Conservation (phyloP, 2,329 filamentous ascomycete species). For the Fusarium sp. region DNA sequence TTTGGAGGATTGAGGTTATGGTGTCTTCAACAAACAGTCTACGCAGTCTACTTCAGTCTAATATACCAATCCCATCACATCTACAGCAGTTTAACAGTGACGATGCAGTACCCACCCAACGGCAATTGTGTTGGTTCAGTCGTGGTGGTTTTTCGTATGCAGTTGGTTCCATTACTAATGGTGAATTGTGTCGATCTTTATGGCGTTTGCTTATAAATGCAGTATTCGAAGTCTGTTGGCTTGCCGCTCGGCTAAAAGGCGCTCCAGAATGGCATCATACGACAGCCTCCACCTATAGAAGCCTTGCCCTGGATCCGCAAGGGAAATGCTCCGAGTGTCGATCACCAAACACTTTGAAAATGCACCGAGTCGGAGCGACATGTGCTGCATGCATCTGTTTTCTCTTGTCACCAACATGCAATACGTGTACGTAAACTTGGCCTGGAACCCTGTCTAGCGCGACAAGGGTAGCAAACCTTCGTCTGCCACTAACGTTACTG, state of each 20-base stretch:
- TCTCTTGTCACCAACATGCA: not conserved
- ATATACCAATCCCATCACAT: not conserved
- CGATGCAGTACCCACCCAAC: not conserved
- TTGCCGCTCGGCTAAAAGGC: not conserved
- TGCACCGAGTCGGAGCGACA: not conserved
- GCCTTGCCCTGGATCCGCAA: too few species aligned
- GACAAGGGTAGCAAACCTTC: not conserved
- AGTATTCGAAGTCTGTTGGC: not conserved
- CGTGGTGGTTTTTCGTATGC: not conserved
- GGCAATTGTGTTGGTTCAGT: not conserved
- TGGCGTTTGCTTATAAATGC: not conserved
- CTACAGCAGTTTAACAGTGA: not conserved
- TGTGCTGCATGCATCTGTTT: not conserved
- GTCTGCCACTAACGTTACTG: not conserved
- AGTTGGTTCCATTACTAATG: not conserved
- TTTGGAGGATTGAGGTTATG: not conserved
- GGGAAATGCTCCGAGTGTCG: not conserved
- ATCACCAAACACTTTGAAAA: not conserved
- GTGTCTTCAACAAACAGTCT: not conserved
- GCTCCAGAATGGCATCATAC: not conserved
- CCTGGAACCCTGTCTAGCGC: not conserved
- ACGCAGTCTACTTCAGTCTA: not conserved
- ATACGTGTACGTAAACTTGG: not conserved
- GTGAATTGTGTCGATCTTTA: not conserved
- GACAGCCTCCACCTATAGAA: too few species aligned